Evolutionary conservation across 805 yeast species (phyloP), one percentile per base, ranked within the genome.

Genomic region (Candida ovalis): DNA sequence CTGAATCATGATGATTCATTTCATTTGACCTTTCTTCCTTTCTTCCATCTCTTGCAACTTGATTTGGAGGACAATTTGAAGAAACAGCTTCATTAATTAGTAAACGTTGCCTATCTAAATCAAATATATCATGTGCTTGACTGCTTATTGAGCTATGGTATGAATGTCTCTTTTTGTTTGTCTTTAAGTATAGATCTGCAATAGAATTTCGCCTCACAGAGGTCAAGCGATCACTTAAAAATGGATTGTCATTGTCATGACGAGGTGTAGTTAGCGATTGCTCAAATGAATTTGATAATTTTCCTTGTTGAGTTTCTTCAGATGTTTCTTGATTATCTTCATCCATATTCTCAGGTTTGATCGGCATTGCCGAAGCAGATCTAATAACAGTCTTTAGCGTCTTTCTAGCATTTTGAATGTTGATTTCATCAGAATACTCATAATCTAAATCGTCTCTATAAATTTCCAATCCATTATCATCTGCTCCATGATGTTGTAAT

Each of bases 381-480:
- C 68, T 50, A 19, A 67, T 62, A 15, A 67, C 62, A 24, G 59
- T 53, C 45, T 59, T 64, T 27, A 79, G 61, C 55, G 71, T 68
- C 49, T 74, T 73, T 52, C 70, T 70, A 24, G 81, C 79, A 51
- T 64, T 71, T 53, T 72, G 71, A 24, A 78, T 78, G 53, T 78
- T 70, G 48, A 75, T 70, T 42, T 77, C 78, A 61, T 78, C 84
- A 1, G 80, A 76, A 56, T 78, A 77, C 56, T 77, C 81, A 45
- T 59, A 60, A 35, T 60, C 61, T 25, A 52, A n/a, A 21, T 56
- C 45, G 15, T 54, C 59, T 48, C 52, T 58, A 46, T 45, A 54
- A 25, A 49, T 44, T 12, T 47, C 38, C 17, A 46, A 28, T 12
- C 46, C 43, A 42, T 70, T 61, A 49, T 72, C 61, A 19, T 48